Conservation (phyloP, 2,329 filamentous ascomycete species). For the Aspergillus pseudoterreus region DNA sequence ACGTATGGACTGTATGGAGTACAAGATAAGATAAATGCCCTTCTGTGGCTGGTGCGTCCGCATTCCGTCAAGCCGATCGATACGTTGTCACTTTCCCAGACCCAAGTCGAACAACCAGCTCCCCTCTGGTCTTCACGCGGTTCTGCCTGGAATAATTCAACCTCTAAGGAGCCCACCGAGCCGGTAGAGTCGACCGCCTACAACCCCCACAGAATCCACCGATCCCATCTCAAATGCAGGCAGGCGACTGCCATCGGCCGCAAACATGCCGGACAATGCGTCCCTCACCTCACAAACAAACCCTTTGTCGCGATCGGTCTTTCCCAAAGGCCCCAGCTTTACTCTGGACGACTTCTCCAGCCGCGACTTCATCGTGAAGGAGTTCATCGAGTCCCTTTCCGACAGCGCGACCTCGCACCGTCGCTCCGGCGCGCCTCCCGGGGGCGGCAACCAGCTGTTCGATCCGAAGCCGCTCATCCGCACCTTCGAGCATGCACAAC, state of each 20-base stretch:
- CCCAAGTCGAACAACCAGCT: too few relatives aligned
- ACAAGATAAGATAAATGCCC: too few relatives aligned
- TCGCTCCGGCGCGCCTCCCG: conserved; percentile 61
- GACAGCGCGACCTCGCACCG: conserved; percentile 76
- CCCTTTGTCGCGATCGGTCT: conserved; percentile 61
- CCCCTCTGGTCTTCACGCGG: too few relatives aligned
- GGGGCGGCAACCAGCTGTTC: conserved; percentile 56
- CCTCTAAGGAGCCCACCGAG: too few relatives aligned
- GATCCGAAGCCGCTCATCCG: conserved; percentile 96
- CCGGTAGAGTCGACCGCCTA: neutral
- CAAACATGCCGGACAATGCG: conserved; percentile 37
- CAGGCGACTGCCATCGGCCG: conserved; percentile 7
- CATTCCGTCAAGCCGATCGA: too few relatives aligned
- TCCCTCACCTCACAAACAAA: conserved; percentile 39
- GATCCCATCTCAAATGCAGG: conserved; percentile 2
- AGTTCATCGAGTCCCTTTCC: conserved; percentile 91
- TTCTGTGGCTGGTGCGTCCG: too few relatives aligned
- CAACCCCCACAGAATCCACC: neutral
- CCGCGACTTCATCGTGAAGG: conserved; percentile 95
- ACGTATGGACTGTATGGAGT: too few relatives aligned
- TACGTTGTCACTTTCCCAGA: too few relatives aligned
- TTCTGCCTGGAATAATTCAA: too few relatives aligned
- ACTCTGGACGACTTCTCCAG: conserved; percentile 82
- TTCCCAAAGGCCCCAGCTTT: conserved; percentile 76
- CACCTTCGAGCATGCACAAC: conserved; percentile 74